phyloP scores from a whole-genome alignment of 2,329 filamentous ascomycete species.

The Colletotrichum sp. region DNA sequence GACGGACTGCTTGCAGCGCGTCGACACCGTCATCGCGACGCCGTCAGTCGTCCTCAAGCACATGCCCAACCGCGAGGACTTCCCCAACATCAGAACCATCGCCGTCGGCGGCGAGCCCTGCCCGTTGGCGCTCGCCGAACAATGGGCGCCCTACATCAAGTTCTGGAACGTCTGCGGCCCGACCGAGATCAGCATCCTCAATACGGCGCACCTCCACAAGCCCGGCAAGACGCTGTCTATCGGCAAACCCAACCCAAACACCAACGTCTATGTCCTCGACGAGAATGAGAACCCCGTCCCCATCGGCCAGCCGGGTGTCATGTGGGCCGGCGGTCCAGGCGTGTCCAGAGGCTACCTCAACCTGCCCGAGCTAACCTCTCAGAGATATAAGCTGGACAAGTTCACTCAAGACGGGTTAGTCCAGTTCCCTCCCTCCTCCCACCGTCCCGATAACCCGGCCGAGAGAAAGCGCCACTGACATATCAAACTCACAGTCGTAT shows the following conservation, averaged over 20 bases:
- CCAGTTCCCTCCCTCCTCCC: background rate
- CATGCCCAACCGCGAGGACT: constrained; percentile 18
- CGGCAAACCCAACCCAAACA: constrained; percentile 61
- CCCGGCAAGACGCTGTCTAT: constrained; percentile 54
- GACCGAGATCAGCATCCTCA: constrained; percentile 65
- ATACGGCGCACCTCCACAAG: constrained; percentile 40
- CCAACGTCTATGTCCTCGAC: constrained; percentile 59
- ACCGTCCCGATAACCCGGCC: background rate
- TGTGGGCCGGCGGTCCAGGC: constrained; percentile 63
- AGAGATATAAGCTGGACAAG: constrained; percentile 53
- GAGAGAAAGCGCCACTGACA: background rate
- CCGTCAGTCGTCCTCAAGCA: constrained; percentile 23
- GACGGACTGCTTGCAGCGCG: constrained; percentile 19
- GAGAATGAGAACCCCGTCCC: constrained; percentile 44
- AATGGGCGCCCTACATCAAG: constrained; percentile 54
- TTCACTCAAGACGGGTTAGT: constrained; percentile 57
- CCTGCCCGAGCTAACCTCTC: constrained; percentile 53
- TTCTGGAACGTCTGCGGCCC: constrained; percentile 66
- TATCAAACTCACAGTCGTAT: constrained; percentile 33
- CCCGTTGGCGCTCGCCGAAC: constrained; percentile 50
- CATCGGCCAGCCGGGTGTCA: constrained; percentile 53
- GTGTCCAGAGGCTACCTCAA: constrained; percentile 62
- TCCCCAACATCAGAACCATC: constrained; percentile 20
- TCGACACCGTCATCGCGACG: constrained; percentile 24
- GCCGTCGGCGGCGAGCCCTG: constrained; percentile 23